Conservation (phyloP, 352 stramenopile genomes). For the Paralagenidium karlingii region DNA sequence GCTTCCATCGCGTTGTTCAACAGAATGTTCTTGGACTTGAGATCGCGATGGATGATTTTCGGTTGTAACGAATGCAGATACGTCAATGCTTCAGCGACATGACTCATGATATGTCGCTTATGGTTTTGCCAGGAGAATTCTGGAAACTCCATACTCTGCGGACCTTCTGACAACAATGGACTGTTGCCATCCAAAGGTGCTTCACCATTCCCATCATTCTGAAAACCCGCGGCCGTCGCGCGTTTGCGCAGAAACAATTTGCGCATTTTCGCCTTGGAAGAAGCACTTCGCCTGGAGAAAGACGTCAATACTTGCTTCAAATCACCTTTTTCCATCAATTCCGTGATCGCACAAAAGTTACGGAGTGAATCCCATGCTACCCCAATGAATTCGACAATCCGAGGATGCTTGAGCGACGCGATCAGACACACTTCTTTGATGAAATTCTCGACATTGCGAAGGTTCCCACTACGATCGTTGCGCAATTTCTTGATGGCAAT, state of each 20-base stretch:
- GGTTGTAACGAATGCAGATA: too few species aligned
- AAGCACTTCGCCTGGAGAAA: too few species aligned
- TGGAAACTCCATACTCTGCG: too few species aligned
- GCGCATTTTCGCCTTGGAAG: too few species aligned
- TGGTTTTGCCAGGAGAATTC: too few species aligned
- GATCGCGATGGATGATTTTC: background rate
- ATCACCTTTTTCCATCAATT: slow-evolving; percentile 71
- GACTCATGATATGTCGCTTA: too few species aligned
- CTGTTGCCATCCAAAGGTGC: too few species aligned
- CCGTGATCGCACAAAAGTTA: slow-evolving; percentile 63
- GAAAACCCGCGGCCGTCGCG: too few species aligned
- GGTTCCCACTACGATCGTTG: slow-evolving; percentile 3
- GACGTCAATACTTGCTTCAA: slow-evolving; percentile 27
- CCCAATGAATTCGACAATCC: slow-evolving; percentile 73
- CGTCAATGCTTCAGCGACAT: too few species aligned
- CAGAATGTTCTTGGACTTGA: background rate
- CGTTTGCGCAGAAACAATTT: too few species aligned
- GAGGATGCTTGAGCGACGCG: slow-evolving; percentile 57
- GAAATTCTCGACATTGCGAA: slow-evolving; percentile 44
- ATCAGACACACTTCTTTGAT: slow-evolving; percentile 73
- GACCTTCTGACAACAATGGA: too few species aligned
- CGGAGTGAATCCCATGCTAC: slow-evolving; percentile 66
- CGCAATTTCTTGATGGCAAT: slow-evolving; percentile 16
- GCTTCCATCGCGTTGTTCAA: slow-evolving; percentile 1
- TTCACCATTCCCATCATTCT: too few species aligned